These are phyloP conservation scores for Cyamopsis tetragonoloba DNA, from an alignment of 306 rosid genomes.

Conservation along the genomic window DNA sequence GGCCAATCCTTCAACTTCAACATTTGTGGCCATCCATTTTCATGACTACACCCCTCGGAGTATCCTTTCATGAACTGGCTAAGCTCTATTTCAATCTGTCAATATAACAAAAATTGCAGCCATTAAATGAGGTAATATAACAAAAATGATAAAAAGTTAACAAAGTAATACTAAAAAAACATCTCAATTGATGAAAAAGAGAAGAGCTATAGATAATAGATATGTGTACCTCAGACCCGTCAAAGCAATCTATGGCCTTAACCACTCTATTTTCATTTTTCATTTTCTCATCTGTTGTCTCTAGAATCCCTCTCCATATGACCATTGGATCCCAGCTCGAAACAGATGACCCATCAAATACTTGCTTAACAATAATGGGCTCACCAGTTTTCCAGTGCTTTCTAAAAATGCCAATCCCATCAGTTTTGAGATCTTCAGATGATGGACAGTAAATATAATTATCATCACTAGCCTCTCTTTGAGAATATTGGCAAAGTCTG, in stretches of 20 bases:
- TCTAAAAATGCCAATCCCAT: slow-evolving; percentile 75
- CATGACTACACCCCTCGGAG: slow-evolving; percentile 54
- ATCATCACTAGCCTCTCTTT: slow-evolving; percentile 56
- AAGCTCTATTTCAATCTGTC: slow-evolving; percentile 78
- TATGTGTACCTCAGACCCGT: slow-evolving; percentile 76
- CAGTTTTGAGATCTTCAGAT: slow-evolving; percentile 62
- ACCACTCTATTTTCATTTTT: slow-evolving; percentile 65
- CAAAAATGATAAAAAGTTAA: slow-evolving; percentile 14
- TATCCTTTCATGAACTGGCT: slow-evolving; percentile 77
- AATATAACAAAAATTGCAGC: slow-evolving; percentile 24
- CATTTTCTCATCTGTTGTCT: slow-evolving; percentile 69
- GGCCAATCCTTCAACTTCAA: slow-evolving; percentile 96
- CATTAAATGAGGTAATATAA: neutral
- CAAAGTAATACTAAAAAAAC: slow-evolving; percentile 4
- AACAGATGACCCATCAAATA: slow-evolving; percentile 70
- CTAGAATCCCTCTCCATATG: slow-evolving; percentile 78
- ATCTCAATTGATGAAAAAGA: slow-evolving; percentile 19
- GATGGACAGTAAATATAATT: slow-evolving; percentile 69
- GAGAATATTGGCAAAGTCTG: slow-evolving; percentile 51
- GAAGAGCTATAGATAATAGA: slow-evolving; percentile 19
- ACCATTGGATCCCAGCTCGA: slow-evolving; percentile 87
- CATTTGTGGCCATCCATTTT: slow-evolving; percentile 73
- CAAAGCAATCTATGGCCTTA: slow-evolving; percentile 77
- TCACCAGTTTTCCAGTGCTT: slow-evolving; percentile 80
- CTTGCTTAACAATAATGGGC: slow-evolving; percentile 74